A percentile compares a stretch with the other conserved stretches of the same genome.
phyloP scores from a whole-genome alignment of 176 grass and related monocot species.

The Aegilops bicornis region DNA sequence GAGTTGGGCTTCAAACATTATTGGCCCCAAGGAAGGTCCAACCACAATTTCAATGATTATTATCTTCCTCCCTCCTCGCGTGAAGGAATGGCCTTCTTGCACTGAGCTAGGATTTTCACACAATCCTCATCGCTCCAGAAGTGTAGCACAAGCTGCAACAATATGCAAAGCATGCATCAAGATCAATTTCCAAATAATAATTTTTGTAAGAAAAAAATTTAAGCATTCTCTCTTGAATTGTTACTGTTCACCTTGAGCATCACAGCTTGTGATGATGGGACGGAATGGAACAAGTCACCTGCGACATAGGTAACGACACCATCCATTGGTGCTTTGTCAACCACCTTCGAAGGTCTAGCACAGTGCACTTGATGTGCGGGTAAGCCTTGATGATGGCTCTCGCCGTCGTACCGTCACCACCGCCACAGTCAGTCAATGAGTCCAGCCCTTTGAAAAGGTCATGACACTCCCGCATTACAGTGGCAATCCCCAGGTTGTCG shows the following conservation, averaged over 20 bases:
- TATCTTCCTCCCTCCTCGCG: neutral
- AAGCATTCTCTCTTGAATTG: no score
- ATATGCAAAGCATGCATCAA: neutral
- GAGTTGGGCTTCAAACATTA: neutral
- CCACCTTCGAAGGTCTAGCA: neutral
- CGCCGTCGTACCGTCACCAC: neutral
- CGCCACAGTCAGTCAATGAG: neutral
- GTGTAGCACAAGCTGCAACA: neutral
- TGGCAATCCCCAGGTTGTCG: neutral
- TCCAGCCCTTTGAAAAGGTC: neutral
- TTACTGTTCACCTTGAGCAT: neutral
- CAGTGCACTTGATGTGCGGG: neutral
- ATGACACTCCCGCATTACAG: neutral
- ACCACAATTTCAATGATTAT: constrained; percentile 11
- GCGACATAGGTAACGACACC: neutral
- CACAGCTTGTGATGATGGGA: neutral
- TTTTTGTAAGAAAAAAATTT: no score
- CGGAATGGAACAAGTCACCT: neutral
- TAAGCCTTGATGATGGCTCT: neutral
- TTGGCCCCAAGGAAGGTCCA: neutral
- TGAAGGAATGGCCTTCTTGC: neutral
- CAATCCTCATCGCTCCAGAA: constrained; percentile 14
- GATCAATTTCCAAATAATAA: no score
- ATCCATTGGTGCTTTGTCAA: neutral
- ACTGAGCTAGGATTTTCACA: neutral